phyloP scores from a whole-genome alignment of 192 early-diverging fungal species.

The Coemansia sp. region DNA sequence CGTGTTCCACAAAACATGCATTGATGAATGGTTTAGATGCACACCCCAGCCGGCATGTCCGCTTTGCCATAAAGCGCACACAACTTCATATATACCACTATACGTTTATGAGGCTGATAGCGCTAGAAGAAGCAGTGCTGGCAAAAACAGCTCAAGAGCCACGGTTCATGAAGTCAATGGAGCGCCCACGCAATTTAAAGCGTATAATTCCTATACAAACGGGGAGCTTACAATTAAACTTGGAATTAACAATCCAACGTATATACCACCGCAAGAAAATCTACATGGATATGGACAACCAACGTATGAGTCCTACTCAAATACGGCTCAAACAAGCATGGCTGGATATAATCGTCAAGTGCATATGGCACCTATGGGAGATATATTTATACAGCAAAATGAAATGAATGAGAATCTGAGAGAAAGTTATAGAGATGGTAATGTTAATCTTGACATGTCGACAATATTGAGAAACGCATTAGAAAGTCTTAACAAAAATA shows the following conservation, averaged over 20 bases:
- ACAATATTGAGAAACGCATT: neutral
- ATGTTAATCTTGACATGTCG: neutral
- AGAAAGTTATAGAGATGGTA: neutral
- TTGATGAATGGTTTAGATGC: slow-evolving; percentile 9
- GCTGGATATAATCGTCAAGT: too few species aligned
- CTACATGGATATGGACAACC: too few species aligned
- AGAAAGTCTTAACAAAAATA: neutral
- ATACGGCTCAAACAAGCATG: too few species aligned
- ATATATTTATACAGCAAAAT: neutral
- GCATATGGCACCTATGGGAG: neutral
- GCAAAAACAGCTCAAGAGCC: neutral
- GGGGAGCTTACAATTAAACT: neutral
- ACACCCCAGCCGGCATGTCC: slow-evolving; percentile 1
- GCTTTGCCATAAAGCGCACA: slow-evolving; percentile 2
- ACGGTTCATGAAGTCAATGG: neutral
- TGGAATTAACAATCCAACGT: neutral
- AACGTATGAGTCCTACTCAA: too few species aligned
- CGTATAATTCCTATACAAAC: neutral
- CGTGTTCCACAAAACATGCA: slow-evolving; percentile 21
- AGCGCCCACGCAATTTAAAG: too few species aligned
- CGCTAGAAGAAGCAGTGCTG: neutral
- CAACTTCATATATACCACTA: neutral
- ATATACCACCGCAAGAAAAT: too few species aligned
- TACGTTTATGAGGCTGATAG: slow-evolving; percentile 10
- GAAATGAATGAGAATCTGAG: neutral